Evolutionary conservation across 805 yeast genomes (phyloP).

Genomic region (Tetrapisispora iriomotensis): DNA sequence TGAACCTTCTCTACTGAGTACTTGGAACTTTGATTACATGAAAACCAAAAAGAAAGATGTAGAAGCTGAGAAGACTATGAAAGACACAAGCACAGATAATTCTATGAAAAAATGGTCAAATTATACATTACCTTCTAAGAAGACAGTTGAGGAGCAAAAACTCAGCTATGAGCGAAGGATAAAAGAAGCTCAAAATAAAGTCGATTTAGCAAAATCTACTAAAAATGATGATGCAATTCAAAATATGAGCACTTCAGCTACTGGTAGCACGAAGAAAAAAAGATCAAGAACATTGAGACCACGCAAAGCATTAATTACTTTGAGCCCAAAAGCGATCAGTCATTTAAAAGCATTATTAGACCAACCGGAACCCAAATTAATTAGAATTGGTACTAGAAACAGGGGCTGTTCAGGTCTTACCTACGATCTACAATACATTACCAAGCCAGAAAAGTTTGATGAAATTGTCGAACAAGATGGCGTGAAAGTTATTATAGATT

Average conservation of each 20-base stretch:
- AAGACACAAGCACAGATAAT: background rate
- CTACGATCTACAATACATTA: constrained; percentile 83
- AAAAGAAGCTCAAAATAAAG: background rate
- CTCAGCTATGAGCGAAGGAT: constrained; percentile 10
- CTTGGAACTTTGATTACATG: constrained; percentile 3
- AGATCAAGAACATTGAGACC: constrained; percentile 69
- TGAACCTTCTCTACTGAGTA: background rate
- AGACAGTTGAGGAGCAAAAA: constrained; percentile 38
- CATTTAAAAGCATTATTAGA: constrained; percentile 61
- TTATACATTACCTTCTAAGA: constrained; percentile 39
- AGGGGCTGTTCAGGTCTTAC: constrained; percentile 96
- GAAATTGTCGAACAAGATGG: constrained; percentile 91
- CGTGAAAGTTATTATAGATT: constrained; percentile 83
- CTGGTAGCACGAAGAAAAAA: constrained; percentile 22
- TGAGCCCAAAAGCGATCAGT: constrained; percentile 62
- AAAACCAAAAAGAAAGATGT: background rate
- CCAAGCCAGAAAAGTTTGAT: constrained; percentile 87
- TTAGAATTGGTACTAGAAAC: constrained; percentile 88
- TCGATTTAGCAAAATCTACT: background rate
- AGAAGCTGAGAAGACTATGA: background rate
- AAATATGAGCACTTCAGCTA: background rate
- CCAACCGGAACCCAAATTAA: constrained; percentile 80
- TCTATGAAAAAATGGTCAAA: constrained; percentile 33
- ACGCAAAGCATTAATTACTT: constrained; percentile 78
- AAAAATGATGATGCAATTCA: background rate